phyloP scores from a whole-genome alignment of 306 rosid genomes.

The Quillaja saponaria region DNA sequence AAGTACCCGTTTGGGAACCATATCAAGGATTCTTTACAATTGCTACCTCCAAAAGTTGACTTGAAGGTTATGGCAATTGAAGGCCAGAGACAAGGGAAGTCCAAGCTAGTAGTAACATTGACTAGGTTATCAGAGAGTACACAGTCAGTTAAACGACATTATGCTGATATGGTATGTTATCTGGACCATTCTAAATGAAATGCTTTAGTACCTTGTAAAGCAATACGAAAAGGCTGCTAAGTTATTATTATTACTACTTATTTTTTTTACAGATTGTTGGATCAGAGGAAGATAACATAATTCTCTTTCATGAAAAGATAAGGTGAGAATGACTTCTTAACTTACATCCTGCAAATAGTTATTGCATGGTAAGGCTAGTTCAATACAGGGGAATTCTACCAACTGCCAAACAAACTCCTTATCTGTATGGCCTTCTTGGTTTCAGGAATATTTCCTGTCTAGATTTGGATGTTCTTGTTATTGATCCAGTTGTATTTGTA shows the following conservation, averaged over 20 bases:
- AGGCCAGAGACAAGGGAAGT: slow-evolving; percentile 55
- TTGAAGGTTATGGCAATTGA: slow-evolving; percentile 62
- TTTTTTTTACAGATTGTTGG: slow-evolving; percentile 66
- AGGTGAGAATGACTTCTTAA: slow-evolving; percentile 53
- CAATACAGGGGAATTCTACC: slow-evolving; percentile 24
- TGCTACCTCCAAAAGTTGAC: slow-evolving; percentile 84
- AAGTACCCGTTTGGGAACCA: slow-evolving; percentile 94
- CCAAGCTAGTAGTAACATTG: slow-evolving; percentile 72
- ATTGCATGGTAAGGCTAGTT: slow-evolving; percentile 10
- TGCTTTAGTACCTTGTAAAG: neutral
- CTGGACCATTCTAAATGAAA: slow-evolving; percentile 13
- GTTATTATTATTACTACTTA: no score
- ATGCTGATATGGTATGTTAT: slow-evolving; percentile 80
- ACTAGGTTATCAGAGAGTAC: slow-evolving; percentile 63
- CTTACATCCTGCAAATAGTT: slow-evolving; percentile 11
- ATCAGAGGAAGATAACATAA: slow-evolving; percentile 71
- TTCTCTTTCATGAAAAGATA: slow-evolving; percentile 90
- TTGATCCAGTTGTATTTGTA: slow-evolving; percentile 27
- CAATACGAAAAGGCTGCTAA: no score
- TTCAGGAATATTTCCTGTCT: no score
- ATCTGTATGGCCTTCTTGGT: no score
- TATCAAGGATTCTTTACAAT: slow-evolving; percentile 83
- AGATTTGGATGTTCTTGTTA: neutral
- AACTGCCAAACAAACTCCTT: no score
- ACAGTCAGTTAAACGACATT: slow-evolving; percentile 70